Percentiles rank a stretch among this genome's conserved stretches.
phyloP scores from a whole-genome alignment of 2,329 filamentous ascomycete species.

The Elsinoe ampelina region DNA sequence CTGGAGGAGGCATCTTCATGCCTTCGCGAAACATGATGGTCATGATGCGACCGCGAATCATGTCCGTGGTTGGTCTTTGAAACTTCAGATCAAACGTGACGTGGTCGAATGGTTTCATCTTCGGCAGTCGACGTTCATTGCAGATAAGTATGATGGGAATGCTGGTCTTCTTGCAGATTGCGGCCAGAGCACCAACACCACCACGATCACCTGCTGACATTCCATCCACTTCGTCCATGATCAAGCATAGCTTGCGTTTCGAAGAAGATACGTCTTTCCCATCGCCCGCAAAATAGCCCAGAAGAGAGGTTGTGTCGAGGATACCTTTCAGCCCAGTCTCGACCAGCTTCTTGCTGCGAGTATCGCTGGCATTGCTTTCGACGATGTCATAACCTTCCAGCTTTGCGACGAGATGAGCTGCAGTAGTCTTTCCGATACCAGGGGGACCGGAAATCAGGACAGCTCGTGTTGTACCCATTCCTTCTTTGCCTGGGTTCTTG shows the following conservation, averaged over 20 bases:
- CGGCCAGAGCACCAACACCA: slow-evolving; percentile 86
- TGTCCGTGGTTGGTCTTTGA: slow-evolving; percentile 78
- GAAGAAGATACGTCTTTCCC: slow-evolving; percentile 67
- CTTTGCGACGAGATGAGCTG: slow-evolving; percentile 87
- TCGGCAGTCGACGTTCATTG: slow-evolving; percentile 84
- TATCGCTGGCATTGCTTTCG: slow-evolving; percentile 93
- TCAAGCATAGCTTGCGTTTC: slow-evolving; percentile 89
- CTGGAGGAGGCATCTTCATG: slow-evolving; percentile 70
- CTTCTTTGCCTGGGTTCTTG: slow-evolving; percentile 72
- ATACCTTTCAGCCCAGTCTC: slow-evolving; percentile 82
- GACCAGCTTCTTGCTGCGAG: slow-evolving; percentile 89
- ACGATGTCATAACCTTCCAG: slow-evolving; percentile 88
- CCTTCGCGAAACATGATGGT: slow-evolving; percentile 91
- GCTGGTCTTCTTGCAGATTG: slow-evolving; percentile 89
- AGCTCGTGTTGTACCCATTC: slow-evolving; percentile 72
- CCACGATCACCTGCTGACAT: slow-evolving; percentile 97
- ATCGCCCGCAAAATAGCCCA: slow-evolving; percentile 81
- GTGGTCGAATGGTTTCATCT: slow-evolving; percentile 97
- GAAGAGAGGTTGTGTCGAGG: slow-evolving; percentile 83
- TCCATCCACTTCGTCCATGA: slow-evolving; percentile 98
- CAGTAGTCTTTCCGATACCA: slow-evolving; percentile 95
- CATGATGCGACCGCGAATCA: slow-evolving; percentile 84
- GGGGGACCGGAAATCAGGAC: slow-evolving; percentile 92
- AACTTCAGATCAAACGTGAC: slow-evolving; percentile 80
- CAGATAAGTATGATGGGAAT: slow-evolving; percentile 95